Evolutionary conservation across 1,284 basidiomycete species (phyloP), one percentile per base, ranked within the genome.

Genomic region (Fomitopsis palustris): DNA sequence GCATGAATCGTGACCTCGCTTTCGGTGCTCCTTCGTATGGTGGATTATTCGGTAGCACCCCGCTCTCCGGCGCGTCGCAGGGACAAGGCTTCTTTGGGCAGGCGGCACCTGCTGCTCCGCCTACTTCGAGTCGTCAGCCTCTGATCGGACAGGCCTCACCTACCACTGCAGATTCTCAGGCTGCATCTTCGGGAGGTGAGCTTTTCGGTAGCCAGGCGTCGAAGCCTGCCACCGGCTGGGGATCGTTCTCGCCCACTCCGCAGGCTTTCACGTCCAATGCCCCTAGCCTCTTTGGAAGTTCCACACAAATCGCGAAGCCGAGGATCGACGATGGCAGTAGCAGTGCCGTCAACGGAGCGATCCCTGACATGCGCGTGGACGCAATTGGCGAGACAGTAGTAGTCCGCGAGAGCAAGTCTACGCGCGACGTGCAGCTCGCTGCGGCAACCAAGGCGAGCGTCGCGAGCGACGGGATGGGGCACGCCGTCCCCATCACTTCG

Each of bases 401-500:
- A 8, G 4, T 23, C 39, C 31, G 54, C 54, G 54, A 55, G 27
- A 33, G 55, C 25, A n/a, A 19, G 31, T 35, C 10, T 21, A 17
- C 45, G 3, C 23, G 14, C 25, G 35, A 37, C 21, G 31, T 35
- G 21, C 29, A 16, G 2, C 49, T 33, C 17, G 16, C 43, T 5
- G 29, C 42, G 10, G 49, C 17, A 1, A 25, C 53, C 7, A 42
- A 21, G 27, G 37, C 77, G 0, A 78, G 74, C 19, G 78, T 86
- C 55, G 80, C 82, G 0, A 81, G 78, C 59, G 83, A 85, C 65
- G 81, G 79, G 0, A 67, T 75, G 3, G 74, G 77, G 29, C 84
- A 87, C 68, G 80, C 81, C 55, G 82, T 86, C 5, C 74, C 78
- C 12, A 72, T 86, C 54, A 79, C 82, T 0, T 65, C 78, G 3